A percentile compares a stretch with the other conserved stretches of the same genome.
Evolutionary conservation across 202 grass and related monocot genomes (phyloP).

Genomic region (Elaeis oleifera): DNA sequence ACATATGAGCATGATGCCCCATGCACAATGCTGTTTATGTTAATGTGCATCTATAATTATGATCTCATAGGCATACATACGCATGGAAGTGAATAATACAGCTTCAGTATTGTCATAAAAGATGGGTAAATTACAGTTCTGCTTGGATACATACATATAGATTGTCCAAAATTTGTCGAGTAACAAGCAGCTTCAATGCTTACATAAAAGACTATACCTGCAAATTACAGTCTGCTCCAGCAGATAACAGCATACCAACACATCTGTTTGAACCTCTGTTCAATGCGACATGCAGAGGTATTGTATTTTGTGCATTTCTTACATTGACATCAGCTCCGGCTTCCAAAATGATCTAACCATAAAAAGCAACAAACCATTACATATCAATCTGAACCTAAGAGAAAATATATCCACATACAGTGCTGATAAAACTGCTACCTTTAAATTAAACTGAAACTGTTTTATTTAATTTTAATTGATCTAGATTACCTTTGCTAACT

Average conservation of each 20-base stretch:
- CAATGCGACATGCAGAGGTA: constrained; percentile 89
- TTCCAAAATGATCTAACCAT: constrained; percentile 84
- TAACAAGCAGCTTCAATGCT: no score
- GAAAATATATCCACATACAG: not conserved
- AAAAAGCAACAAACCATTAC: constrained; percentile 20
- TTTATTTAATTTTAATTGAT: not conserved
- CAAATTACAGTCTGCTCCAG: constrained; percentile 88
- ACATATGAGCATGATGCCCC: no score
- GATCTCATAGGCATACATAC: no score
- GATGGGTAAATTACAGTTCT: no score
- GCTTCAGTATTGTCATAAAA: no score
- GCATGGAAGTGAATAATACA: no score
- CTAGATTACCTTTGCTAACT: constrained; percentile 67
- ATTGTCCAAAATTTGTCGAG: no score
- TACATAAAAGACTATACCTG: constrained; percentile 38
- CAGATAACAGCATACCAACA: constrained; percentile 91
- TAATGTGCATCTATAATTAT: no score
- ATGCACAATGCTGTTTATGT: no score
- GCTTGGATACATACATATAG: no score
- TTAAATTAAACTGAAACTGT: constrained; percentile 1
- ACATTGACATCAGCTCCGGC: constrained; percentile 93
- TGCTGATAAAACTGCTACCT: no score
- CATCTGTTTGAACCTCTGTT: constrained; percentile 96
- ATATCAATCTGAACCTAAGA: constrained; percentile 14
- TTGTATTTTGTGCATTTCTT: constrained; percentile 93